Evolutionary conservation across 1,139 yeast species (phyloP).

Genomic region (Meyerozyma elateridarum): DNA sequence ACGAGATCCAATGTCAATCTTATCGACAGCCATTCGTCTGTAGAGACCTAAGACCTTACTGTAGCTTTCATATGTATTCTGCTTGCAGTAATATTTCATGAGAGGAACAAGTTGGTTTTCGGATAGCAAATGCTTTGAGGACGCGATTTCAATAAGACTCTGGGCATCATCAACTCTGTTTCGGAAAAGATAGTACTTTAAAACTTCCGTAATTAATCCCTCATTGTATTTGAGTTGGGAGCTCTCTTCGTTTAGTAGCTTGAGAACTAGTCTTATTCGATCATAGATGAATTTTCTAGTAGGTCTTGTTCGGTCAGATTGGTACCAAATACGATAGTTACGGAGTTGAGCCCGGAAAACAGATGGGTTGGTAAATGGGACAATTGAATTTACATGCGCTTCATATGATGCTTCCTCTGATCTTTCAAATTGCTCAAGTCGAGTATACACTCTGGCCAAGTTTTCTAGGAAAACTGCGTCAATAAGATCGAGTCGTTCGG

Average conservation of each 20-base stretch:
- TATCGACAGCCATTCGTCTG: conserved; percentile 33
- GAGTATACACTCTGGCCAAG: conserved; percentile 25
- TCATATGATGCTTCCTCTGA: conserved; percentile 28
- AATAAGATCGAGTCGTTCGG: conserved; percentile 15
- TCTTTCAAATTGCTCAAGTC: conserved; percentile 27
- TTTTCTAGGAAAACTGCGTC: conserved; percentile 15
- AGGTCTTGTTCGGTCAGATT: conserved; percentile 1
- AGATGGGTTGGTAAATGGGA: conserved; percentile 28
- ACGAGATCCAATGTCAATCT: conserved; percentile 27
- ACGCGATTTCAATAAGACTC: conserved; percentile 13
- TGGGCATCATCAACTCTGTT: conserved; percentile 16
- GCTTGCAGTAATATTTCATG: conserved; percentile 20
- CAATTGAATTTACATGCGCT: conserved; percentile 25
- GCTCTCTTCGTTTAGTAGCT: conserved; percentile 5
- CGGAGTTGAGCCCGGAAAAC: conserved; percentile 28
- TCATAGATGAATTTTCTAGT: conserved; percentile 10
- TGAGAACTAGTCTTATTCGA: conserved; percentile 9
- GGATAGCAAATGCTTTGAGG: conserved; percentile 13
- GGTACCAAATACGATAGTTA: conserved; percentile 29
- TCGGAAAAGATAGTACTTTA: conserved; percentile 18
- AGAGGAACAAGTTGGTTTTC: conserved; percentile 31
- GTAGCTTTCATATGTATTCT: conserved; percentile 23
- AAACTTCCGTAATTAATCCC: conserved; percentile 23
- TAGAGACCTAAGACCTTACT: conserved; percentile 32
- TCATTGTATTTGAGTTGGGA: conserved; percentile 9